Percentiles rank a stretch among this genome's conserved stretches.
These are phyloP conservation scores for Camptophora hylomeconis DNA, from an alignment of 2,329 filamentous ascomycete species.

Conservation along the genomic window DNA sequence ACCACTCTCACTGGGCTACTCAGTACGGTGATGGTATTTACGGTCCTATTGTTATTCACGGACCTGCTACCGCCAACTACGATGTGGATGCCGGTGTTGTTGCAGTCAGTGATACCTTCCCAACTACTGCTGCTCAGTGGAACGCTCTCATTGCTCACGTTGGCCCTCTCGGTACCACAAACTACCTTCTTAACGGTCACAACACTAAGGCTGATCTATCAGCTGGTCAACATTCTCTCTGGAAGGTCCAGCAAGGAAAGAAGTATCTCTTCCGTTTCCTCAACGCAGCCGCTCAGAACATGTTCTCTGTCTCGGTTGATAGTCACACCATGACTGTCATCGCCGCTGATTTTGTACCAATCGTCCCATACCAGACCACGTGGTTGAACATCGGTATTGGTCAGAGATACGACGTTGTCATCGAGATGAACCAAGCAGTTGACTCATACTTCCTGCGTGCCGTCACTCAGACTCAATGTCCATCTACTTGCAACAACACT, in stretches of 20 bases:
- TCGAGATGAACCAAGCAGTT: slow-evolving; percentile 27
- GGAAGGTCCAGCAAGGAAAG: slow-evolving; percentile 20
- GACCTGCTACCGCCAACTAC: slow-evolving; percentile 26
- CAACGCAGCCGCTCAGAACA: slow-evolving; percentile 33
- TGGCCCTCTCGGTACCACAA: slow-evolving; percentile 11
- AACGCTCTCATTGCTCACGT: slow-evolving; percentile 12
- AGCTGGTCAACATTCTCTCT: slow-evolving; percentile 13
- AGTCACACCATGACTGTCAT: slow-evolving; percentile 47
- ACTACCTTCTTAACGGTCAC: slow-evolving; percentile 16
- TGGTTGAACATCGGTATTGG: slow-evolving; percentile 34
- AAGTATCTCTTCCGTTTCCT: slow-evolving; percentile 23
- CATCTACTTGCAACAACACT: slow-evolving; percentile 11
- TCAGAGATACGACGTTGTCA: slow-evolving; percentile 31
- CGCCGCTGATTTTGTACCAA: slow-evolving; percentile 38
- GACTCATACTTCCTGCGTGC: slow-evolving; percentile 31
- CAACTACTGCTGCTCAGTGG: slow-evolving; percentile 8
- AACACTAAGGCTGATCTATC: slow-evolving; percentile 12
- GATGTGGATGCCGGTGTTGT: slow-evolving; percentile 25
- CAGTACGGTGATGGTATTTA: slow-evolving; percentile 20
- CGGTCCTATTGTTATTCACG: slow-evolving; percentile 25
- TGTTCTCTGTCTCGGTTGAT: slow-evolving; percentile 39
- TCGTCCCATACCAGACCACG: slow-evolving; percentile 40
- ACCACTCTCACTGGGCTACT: slow-evolving; percentile 21
- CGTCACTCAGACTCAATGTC: slow-evolving; percentile 17
- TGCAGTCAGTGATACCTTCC: slow-evolving; percentile 22